Base-by-base conservation (phyloP, 768 basidiomycete species). In the Termitomyces sp. region DNA sequence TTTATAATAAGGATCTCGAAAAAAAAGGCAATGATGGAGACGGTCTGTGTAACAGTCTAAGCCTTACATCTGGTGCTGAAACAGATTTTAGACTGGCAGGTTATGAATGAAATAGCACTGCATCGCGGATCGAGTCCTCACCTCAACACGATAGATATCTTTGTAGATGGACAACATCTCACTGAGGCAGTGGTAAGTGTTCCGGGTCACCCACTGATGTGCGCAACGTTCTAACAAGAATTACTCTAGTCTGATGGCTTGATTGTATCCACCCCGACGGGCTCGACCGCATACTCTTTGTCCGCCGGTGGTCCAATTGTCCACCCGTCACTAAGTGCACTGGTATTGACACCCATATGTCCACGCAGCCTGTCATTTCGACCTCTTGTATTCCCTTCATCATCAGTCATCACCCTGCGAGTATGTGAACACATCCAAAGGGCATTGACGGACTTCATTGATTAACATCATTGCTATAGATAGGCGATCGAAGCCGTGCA, bases 301-400 rank as follows among this genome's bases (percentile, higher is more conserved):
- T 96, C 94, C 3, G 92, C 95, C 0, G 96, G 96, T 38, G 96
- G 96, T 31, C 96, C 96, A 4, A 97, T 98, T 66, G 94, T 97
- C 0, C 96, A 97, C 64, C 96, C 96, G 2, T 92, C 92, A 2
- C 77, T 96, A 43, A 91, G 91, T 61, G 92, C 94, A 1, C 82
- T 97, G 55, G 90, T 98, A 14, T 77, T 98, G 46, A 96, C 96
- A 1, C 96, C 96, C n/a, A 96, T 98, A 65, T 95, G 94, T 68
- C 96, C 96, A 52, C 83, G 96, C 59, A 94, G 92, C 71, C 76
- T 98, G 20, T 93, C 91, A 36, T 98, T 98, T 74, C 81, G 96
- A 12, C 94, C 95, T 2, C 83, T 98, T 3, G 89, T 98, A 7
- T 89, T 98, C 65, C 96, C 96, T 0, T 85, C 84, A 29, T 90